Evolutionary conservation across 768 basidiomycete species (phyloP).

Genomic region (Suillus paluster): DNA sequence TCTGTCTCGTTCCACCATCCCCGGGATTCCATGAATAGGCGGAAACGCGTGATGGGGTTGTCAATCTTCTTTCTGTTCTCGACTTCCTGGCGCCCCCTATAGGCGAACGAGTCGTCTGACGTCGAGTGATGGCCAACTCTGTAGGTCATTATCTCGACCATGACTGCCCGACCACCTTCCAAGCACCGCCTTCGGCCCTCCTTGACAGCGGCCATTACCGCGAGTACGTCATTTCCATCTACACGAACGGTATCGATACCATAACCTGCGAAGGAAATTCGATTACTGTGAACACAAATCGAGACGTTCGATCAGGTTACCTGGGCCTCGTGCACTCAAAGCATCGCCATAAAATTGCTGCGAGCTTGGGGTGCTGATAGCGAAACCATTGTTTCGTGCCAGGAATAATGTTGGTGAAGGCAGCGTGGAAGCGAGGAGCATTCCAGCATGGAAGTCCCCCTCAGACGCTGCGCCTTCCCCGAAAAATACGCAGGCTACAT

Average conservation of each 20-base stretch:
- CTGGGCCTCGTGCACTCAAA: constrained; percentile 89
- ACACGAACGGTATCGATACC: constrained; percentile 91
- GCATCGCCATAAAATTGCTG: constrained; percentile 95
- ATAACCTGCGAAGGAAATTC: constrained; percentile 44
- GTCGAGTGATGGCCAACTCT: constrained; percentile 95
- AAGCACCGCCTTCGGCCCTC: constrained; percentile 75
- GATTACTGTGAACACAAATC: neutral
- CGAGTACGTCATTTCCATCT: constrained; percentile 91
- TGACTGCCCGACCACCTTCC: constrained; percentile 78
- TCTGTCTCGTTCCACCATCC: constrained; percentile 85
- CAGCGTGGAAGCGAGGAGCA: constrained; percentile 78
- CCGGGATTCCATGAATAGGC: constrained; percentile 80
- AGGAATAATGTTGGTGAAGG: constrained; percentile 77
- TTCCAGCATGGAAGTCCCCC: constrained; percentile 94
- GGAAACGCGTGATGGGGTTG: constrained; percentile 84
- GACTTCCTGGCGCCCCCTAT: constrained; percentile 87
- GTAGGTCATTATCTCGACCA: constrained; percentile 92
- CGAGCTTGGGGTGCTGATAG: constrained; percentile 88
- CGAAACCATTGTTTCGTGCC: constrained; percentile 88
- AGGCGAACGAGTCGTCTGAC: constrained; percentile 95
- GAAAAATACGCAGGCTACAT: constrained; percentile 88
- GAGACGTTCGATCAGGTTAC: constrained; percentile 21
- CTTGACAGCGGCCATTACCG: constrained; percentile 74
- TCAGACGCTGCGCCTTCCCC: constrained; percentile 95
- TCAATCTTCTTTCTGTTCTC: constrained; percentile 91